Base-by-base conservation (phyloP, 805 yeast species). In the Saccharomycopsis fibuligera region DNA sequence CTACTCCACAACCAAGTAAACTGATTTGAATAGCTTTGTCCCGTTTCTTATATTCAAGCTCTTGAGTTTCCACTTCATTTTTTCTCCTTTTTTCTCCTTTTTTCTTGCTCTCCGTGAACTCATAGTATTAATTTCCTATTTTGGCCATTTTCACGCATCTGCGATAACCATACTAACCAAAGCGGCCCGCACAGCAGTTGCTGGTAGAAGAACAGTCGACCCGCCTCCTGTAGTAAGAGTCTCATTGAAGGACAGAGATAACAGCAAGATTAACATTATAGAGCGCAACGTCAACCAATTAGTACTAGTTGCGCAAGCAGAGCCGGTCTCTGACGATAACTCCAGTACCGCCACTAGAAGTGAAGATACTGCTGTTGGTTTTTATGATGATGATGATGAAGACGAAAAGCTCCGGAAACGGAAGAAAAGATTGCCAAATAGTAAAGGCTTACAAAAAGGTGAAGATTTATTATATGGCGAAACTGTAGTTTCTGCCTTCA, bases 121-220 rank as follows among this genome's bases (percentile, higher is more conserved):
- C n/a, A n/a, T n/a, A n/a, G n/a, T n/a, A n/a, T n/a, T n/a, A n/a
- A n/a, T n/a, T n/a, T n/a, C n/a, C n/a, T n/a, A n/a, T n/a, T n/a
- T n/a, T n/a, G n/a, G n/a, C n/a, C n/a, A n/a, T n/a, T n/a, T n/a
- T n/a, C n/a, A n/a, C n/a, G n/a, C n/a, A n/a, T n/a, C n/a, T n/a
- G n/a, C n/a, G n/a, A n/a, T n/a, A n/a, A n/a, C n/a, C n/a, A n/a
- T n/a, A n/a, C n/a, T n/a, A n/a, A n/a, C n/a, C n/a, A n/a, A n/a
- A n/a, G n/a, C n/a, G n/a, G n/a, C n/a, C 16, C 16, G 14, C 17
- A 12, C 21, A 29, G 4, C 38, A 56, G 60, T 62, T 17, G 65
- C 62, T 40, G 61, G 65, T 3, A 39, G 66, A 10, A 57, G 67
- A 16, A 63, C 66, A n/a, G 63, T 62, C 16, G 67, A 62, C 48